Base-by-base conservation (phyloP, 345 rosid genomes). In the Xanthoceras sorbifolium region DNA sequence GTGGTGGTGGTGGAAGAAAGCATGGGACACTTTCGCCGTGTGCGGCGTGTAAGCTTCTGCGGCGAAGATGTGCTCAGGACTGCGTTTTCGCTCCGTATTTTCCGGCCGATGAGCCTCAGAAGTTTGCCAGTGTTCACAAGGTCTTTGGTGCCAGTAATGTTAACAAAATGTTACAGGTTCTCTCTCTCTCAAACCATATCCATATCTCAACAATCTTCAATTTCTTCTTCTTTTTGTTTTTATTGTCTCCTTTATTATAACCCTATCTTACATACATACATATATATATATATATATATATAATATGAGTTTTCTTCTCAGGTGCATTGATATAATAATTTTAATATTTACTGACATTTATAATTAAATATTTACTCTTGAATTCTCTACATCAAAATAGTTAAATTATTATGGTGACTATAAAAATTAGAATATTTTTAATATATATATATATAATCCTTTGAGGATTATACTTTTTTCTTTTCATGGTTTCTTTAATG, bases 121-220 rank as follows among this genome's bases (percentile, higher is more conserved):
- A 93, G 73, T 94, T 94, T 79, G 97, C 97, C 6, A 89, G 81
- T 69, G 98, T 92, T 2, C 98, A 94, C 74, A 91, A 89, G 84
- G 90, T 94, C n/a, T 94, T 93, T 63, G 98, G 98, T 42, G 98
- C 98, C 11, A 93, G 98, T 87, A 94, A 93, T 82, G 97, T 94
- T 79, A 94, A 84, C 90, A 94, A 93, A 83, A 86, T 93, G 93
- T 64, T 94, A 71, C 97, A 94, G 98, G 98, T 91, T 67, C 78
- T 52, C 28, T 66, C 77, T 76, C 72, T 71, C 46, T 20, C 54
- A 54, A 31, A 32, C 20, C 36, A n/a, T 62, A 42, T 42, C 14
- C 14, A 42, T 10, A 42, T 42, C 10, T 42, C 46, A 42, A n/a
- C n/a, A n/a, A n/a, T 42, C 15, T 11, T 42, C 46, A 42, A 42